Evolutionary conservation across 2,329 filamentous ascomycete species (phyloP).

Genomic region (Fusarium virguliforme): DNA sequence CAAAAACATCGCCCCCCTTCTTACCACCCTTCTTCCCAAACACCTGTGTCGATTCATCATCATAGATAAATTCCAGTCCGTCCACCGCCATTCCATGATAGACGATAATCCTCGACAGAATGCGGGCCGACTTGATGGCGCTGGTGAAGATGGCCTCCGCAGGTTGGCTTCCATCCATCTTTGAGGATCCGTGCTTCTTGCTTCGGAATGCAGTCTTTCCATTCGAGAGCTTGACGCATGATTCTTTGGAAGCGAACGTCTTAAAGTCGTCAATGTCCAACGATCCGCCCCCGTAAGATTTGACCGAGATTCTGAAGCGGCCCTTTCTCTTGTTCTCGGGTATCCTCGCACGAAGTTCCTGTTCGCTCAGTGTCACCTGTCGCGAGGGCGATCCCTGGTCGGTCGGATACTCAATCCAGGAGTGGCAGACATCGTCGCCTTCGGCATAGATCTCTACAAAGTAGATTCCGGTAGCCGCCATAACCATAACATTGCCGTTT

Average conservation of each 20-base stretch:
- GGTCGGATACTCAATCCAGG: constrained; percentile 85
- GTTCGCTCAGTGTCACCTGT: constrained; percentile 82
- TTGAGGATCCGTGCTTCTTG: constrained; percentile 79
- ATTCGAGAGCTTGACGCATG: constrained; percentile 80
- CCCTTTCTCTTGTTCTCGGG: constrained; percentile 81
- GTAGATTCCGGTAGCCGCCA: constrained; percentile 85
- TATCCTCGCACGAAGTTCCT: constrained; percentile 79
- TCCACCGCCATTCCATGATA: constrained; percentile 85
- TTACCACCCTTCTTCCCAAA: constrained; percentile 88
- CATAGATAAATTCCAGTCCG: constrained; percentile 93
- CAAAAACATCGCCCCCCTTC: constrained; percentile 79
- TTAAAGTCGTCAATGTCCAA: constrained; percentile 85
- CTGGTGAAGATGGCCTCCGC: constrained; percentile 84
- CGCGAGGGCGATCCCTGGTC: constrained; percentile 76
- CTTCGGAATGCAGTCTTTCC: constrained; percentile 82
- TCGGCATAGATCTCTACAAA: constrained; percentile 88
- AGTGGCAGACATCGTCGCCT: constrained; percentile 84
- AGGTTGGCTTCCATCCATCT: constrained; percentile 78
- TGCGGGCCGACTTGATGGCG: constrained; percentile 76
- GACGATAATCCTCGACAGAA: constrained; percentile 81
- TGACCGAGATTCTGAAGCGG: constrained; percentile 80
- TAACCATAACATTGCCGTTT: constrained; percentile 81
- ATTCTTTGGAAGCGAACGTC: constrained; percentile 79
- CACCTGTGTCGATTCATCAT: constrained; percentile 86
- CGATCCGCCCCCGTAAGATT: constrained; percentile 82